Percentiles rank a stretch among this genome's conserved stretches.
These are phyloP conservation scores for Oryza australiensis DNA, from an alignment of 176 grass and related monocot genomes.

Conservation along the genomic window DNA sequence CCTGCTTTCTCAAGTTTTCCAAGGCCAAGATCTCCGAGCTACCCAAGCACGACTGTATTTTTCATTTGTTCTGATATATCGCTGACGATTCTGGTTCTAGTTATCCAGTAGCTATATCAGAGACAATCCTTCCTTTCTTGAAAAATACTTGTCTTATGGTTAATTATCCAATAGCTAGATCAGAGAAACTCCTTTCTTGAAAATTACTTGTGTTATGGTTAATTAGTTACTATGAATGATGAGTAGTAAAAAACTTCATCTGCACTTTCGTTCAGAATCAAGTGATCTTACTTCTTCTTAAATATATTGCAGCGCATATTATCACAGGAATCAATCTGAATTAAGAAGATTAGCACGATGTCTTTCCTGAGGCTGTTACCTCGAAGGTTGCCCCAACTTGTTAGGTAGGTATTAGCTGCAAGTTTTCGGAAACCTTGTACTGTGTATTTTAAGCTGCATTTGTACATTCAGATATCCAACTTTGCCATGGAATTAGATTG, in stretches of 20 bases:
- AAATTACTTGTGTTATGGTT: neutral
- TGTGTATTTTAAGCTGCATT: neutral
- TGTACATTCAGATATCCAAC: neutral
- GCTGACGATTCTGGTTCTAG: no score
- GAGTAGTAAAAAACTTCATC: neutral
- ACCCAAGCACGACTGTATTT: no score
- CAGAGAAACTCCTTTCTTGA: no score
- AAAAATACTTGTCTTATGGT: no score
- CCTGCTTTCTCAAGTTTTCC: no score
- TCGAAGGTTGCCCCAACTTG: constrained; percentile 41
- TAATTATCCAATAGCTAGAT: no score
- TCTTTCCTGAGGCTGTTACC: constrained; percentile 52
- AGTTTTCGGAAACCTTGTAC: neutral
- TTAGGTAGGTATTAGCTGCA: constrained; percentile 23
- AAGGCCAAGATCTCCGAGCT: no score
- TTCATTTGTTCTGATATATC: no score
- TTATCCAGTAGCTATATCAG: no score
- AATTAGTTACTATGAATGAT: neutral
- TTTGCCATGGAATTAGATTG: neutral
- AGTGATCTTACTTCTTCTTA: neutral
- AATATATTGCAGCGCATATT: neutral
- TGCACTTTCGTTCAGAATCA: neutral
- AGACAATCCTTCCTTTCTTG: no score
- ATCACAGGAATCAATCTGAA: constrained; percentile 8
- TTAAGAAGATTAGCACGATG: constrained; percentile 16